Conservation (phyloP, 495 filamentous ascomycete species). For the Aspergillus haitiensis region DNA sequence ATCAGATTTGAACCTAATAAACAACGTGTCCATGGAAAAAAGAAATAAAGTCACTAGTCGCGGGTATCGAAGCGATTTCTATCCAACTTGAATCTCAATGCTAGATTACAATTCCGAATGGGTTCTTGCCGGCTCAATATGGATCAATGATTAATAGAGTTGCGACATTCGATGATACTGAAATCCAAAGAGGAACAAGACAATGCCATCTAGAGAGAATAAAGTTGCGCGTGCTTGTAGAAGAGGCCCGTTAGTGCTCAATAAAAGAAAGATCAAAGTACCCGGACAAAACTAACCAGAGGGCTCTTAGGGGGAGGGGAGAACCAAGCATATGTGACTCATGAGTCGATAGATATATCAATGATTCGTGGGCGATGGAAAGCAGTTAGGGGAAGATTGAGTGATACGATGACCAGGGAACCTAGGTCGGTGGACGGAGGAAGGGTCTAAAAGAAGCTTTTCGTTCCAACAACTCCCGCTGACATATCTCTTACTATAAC, state of each 20-base stretch:
- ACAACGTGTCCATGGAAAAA: neutral
- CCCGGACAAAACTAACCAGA: too few species aligned
- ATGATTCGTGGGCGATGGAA: constrained; percentile 14
- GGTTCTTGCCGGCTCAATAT: constrained; percentile 8
- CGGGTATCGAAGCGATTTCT: neutral
- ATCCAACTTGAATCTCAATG: neutral
- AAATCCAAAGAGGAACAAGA: neutral
- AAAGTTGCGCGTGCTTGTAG: neutral
- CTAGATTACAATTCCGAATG: neutral
- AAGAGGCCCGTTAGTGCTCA: too few species aligned
- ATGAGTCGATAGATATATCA: neutral
- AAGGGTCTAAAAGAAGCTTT: constrained; percentile 16
- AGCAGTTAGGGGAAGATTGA: constrained; percentile 25
- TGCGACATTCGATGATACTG: neutral
- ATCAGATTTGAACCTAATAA: too few species aligned
- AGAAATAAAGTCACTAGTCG: neutral
- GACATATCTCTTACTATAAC: constrained; percentile 5
- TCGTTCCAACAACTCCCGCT: constrained; percentile 18
- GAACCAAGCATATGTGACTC: too few species aligned
- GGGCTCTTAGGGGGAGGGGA: too few species aligned
- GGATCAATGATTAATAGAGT: neutral
- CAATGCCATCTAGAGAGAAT: neutral
- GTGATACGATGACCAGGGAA: constrained; percentile 25
- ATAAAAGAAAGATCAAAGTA: too few species aligned
- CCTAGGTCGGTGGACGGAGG: constrained; percentile 4